Conservation (phyloP, 2,329 filamentous ascomycete genomes). For the Diaporthe ampelina region DNA sequence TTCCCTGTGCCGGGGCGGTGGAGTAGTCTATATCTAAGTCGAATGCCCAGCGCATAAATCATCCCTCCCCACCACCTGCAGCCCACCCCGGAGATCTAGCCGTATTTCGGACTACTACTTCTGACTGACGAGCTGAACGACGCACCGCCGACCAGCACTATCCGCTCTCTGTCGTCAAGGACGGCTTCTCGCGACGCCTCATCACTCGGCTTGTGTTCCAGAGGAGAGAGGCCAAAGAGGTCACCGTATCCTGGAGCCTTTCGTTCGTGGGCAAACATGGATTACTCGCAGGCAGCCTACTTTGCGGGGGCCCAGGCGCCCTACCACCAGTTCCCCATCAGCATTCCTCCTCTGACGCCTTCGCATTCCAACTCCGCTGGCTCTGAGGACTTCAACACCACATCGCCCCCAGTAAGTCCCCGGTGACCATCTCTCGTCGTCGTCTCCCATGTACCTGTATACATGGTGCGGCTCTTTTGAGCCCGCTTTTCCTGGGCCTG, state of each 20-base stretch:
- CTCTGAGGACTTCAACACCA: conserved; percentile 68
- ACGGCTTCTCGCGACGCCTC: conserved; percentile 10
- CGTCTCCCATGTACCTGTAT: conserved; percentile 30
- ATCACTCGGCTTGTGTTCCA: background rate
- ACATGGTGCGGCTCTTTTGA: conserved; percentile 34
- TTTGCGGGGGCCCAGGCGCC: conserved; percentile 60
- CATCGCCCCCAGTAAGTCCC: conserved; percentile 68
- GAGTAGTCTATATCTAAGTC: conserved; percentile 32
- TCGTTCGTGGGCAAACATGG: conserved; percentile 55
- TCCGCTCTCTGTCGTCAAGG: conserved; percentile 3
- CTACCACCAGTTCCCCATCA: conserved; percentile 63
- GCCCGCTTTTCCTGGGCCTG: conserved; percentile 41
- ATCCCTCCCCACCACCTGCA: conserved; percentile 26
- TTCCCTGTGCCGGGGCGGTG: conserved; percentile 31
- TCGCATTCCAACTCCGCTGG: conserved; percentile 68
- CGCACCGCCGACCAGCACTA: conserved; percentile 14
- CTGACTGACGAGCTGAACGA: conserved; percentile 20
- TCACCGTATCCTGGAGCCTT: background rate
- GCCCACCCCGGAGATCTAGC: conserved; percentile 21
- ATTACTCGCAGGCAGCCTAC: conserved; percentile 67
- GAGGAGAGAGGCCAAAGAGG: background rate
- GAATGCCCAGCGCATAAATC: conserved; percentile 21
- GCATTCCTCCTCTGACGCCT: conserved; percentile 67
- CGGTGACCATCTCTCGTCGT: background rate
- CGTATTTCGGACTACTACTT: conserved; percentile 24